Conservation (phyloP, 805 yeast genomes). For the Teunomyces aglyptinius region DNA sequence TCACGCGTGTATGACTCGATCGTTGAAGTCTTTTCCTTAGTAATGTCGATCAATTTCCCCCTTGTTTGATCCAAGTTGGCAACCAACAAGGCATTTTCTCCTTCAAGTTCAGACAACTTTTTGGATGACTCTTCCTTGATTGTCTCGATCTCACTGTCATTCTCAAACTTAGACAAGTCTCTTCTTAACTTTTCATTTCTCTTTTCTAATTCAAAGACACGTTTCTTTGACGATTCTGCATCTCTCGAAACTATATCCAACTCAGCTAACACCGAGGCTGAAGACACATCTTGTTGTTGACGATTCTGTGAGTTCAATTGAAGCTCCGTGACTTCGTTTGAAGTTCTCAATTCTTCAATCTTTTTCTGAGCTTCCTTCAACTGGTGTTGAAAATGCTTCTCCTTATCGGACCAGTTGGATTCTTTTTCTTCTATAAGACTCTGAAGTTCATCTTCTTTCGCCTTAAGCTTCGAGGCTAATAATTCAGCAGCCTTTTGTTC, state of each 20-base stretch:
- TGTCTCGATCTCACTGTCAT: conserved; percentile 42
- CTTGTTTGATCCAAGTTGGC: conserved; percentile 57
- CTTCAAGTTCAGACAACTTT: conserved; percentile 55
- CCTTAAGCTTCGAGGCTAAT: conserved; percentile 51
- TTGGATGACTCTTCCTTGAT: conserved; percentile 42
- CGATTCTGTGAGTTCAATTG: conserved; percentile 50
- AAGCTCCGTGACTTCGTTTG: conserved; percentile 62
- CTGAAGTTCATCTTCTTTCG: conserved; percentile 72
- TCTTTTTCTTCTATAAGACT: conserved; percentile 73
- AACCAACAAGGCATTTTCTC: conserved; percentile 63
- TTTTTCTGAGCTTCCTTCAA: conserved; percentile 51
- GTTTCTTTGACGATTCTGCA: conserved; percentile 64
- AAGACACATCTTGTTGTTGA: conserved; percentile 25
- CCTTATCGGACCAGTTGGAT: conserved; percentile 61
- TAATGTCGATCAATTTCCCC: conserved; percentile 19
- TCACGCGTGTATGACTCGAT: conserved; percentile 46
- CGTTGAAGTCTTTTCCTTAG: conserved; percentile 28
- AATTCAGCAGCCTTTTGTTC: conserved; percentile 62
- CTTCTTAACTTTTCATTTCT: conserved; percentile 73
- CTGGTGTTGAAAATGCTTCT: conserved; percentile 50
- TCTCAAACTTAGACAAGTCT: conserved; percentile 56
- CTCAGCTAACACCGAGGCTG: conserved; percentile 46
- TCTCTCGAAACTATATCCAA: conserved; percentile 72
- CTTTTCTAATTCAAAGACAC: conserved; percentile 68
- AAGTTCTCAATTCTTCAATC: conserved; percentile 62